These are phyloP conservation scores for Cafeteria roenbergensis DNA, from an alignment of 108 stramenopile species.

Conservation along the genomic window DNA sequence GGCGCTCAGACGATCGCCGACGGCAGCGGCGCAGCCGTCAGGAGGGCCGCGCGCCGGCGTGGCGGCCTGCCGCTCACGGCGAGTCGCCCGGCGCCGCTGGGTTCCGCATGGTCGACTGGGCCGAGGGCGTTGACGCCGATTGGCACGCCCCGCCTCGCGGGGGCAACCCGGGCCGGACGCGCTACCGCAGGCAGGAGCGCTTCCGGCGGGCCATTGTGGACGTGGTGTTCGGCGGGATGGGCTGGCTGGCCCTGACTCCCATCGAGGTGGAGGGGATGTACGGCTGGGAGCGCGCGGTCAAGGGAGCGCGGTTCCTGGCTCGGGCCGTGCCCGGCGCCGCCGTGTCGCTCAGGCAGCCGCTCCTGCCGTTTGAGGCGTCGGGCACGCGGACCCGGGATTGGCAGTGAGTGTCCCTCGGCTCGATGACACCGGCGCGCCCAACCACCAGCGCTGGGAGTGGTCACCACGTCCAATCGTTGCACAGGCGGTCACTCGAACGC, in stretches of 20 bases:
- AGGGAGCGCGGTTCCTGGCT: background rate
- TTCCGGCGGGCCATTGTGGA: background rate
- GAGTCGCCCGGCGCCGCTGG: no score
- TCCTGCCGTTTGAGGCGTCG: background rate
- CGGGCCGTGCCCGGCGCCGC: background rate
- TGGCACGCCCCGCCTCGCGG: background rate
- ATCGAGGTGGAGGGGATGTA: slow-evolving; percentile 3
- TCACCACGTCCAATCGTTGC: no score
- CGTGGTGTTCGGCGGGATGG: background rate
- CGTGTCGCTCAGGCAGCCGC: background rate
- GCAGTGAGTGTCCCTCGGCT: no score
- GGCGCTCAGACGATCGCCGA: no score
- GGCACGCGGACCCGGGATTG: background rate
- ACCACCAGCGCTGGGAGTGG: no score
- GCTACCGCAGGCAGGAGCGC: background rate
- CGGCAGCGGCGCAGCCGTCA: no score
- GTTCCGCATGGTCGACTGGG: background rate
- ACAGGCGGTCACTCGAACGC: no score
- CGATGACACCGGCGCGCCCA: no score
- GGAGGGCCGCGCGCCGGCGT: background rate
- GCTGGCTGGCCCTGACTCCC: background rate
- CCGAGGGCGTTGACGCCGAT: no score
- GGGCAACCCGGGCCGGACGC: slow-evolving; percentile 2
- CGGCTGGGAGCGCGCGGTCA: background rate
- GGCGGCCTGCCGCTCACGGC: no score